Base-by-base conservation (phyloP, 176 grass and related monocot genomes). In the Olyra latifolia region DNA sequence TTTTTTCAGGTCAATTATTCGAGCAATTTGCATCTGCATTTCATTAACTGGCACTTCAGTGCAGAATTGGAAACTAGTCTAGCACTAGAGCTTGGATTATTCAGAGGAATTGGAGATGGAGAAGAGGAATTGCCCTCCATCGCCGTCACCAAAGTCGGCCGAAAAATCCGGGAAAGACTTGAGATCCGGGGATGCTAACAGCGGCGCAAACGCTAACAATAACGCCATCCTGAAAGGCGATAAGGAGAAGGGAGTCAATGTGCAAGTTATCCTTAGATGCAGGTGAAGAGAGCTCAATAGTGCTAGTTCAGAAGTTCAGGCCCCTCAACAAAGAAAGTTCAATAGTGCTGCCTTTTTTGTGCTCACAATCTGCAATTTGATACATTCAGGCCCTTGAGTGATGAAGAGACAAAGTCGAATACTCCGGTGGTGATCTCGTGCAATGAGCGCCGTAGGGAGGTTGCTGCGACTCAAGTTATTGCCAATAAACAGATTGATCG, bases 181-280 rank as follows among this genome's bases (percentile, higher is more conserved):
- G 67, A 91, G 97, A 68, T 99, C 86, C 0, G 77, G 85, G 10
- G 97, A 95, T 8, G 67, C 88, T 24, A 99, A 96, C 15, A 90
- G 90, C 10, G 75, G 80, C 30, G 42, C 78, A 69, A 92, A 78
- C 63, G 68, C 19, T 24, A 78, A 82, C 44, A 83, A 72, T 50
- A 93, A 79, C 30, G 42, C 73, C 54, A 86, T 66, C 60, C 8
- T 66, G 0, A 99, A 90, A 76, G 90, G 86, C 47, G 97, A 99
- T 24, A 99, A 81, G 80, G 94, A 97, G 53, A 97, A 97, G 78
- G 97, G 97, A 42, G 97, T 99, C 79, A 99, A 99, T 90, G 97
- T 99, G 71, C 97, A 99, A 77, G 97, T 99, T 82, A 91, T 99
- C 76, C 90, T 99, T 7, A 90, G 97, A 85, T 99, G 97, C 97